A percentile compares a stretch with the other conserved stretches of the same genome.
Evolutionary conservation across 2,329 filamentous ascomycete species (phyloP).

Genomic region (Xylogone sp.): DNA sequence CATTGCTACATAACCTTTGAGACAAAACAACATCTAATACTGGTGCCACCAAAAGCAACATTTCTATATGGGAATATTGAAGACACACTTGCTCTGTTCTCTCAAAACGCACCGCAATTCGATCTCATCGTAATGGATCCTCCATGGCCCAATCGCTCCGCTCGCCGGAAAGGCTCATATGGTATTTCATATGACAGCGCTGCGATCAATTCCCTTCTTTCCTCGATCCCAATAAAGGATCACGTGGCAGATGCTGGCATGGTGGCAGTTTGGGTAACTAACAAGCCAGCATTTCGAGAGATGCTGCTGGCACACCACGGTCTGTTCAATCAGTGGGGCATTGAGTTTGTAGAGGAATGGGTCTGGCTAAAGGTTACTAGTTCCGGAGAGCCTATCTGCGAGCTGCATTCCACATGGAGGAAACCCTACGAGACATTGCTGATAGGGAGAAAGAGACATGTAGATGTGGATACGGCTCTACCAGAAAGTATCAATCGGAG

Average conservation of each 20-base stretch:
- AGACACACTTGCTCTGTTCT: constrained; percentile 37
- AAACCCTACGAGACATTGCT: constrained; percentile 76
- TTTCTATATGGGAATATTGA: constrained; percentile 47
- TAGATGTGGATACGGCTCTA: background rate
- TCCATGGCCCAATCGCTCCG: constrained; percentile 79
- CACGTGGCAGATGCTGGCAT: constrained; percentile 52
- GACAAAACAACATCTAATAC: background rate
- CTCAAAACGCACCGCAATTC: constrained; percentile 48
- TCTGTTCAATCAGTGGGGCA: constrained; percentile 63
- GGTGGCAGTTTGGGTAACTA: constrained; percentile 75
- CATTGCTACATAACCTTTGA: background rate
- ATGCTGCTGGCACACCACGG: constrained; percentile 50
- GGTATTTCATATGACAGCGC: constrained; percentile 36
- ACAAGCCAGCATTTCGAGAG: constrained; percentile 54
- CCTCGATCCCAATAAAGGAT: constrained; percentile 50
- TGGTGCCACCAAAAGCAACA: constrained; percentile 38
- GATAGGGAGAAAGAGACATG: constrained; percentile 38
- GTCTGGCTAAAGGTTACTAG: constrained; percentile 72
- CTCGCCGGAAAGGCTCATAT: constrained; percentile 55
- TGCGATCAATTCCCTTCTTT: constrained; percentile 48
- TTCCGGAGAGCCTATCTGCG: constrained; percentile 59
- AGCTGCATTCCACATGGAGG: constrained; percentile 58
- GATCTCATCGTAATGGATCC: constrained; percentile 71
- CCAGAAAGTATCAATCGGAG: constrained; percentile 36
- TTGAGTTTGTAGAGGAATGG: constrained; percentile 68